Conservation (phyloP, 208 protist genomes). For the Crithidia bombi region DNA sequence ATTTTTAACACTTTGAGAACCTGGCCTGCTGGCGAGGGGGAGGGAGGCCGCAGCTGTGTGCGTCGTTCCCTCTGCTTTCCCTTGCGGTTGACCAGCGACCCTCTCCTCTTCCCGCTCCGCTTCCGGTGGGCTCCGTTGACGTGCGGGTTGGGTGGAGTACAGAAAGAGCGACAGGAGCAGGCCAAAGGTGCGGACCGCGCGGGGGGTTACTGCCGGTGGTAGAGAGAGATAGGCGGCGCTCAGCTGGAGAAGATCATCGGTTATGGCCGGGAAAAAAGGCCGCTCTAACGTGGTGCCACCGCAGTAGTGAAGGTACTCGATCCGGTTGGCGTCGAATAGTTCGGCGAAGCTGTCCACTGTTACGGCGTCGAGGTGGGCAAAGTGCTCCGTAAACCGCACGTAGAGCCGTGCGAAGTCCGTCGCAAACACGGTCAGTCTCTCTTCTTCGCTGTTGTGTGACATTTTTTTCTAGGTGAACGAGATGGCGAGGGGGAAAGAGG, state of each 20-base stretch:
- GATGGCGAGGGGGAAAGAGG: background rate
- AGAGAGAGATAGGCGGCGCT: slow-evolving; percentile 68
- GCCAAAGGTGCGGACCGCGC: slow-evolving; percentile 61
- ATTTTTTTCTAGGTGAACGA: slow-evolving; percentile 10
- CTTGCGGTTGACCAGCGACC: background rate
- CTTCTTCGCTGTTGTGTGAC: slow-evolving; percentile 20
- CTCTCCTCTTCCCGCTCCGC: background rate
- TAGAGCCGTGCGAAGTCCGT: slow-evolving; percentile 65
- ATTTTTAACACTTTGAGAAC: background rate
- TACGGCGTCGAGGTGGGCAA: slow-evolving; percentile 27
- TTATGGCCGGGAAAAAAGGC: slow-evolving; percentile 51
- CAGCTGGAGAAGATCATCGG: slow-evolving; percentile 63
- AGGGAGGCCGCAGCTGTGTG: background rate
- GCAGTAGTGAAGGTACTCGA: slow-evolving; percentile 81
- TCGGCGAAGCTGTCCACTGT: slow-evolving; percentile 53
- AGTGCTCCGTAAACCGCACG: slow-evolving; percentile 31
- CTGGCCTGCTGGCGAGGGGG: background rate
- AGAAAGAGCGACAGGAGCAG: slow-evolving; percentile 65
- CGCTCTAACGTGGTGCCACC: slow-evolving; percentile 45
- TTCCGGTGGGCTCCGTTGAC: background rate
- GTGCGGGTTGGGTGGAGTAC: slow-evolving; percentile 64
- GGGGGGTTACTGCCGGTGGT: slow-evolving; percentile 35
- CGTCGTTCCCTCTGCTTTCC: background rate
- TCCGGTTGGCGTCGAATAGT: slow-evolving; percentile 50
- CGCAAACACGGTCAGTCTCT: slow-evolving; percentile 52